These are phyloP conservation scores for Solanum chilense DNA, from an alignment of 257 asterid genomes.

Conservation along the genomic window DNA sequence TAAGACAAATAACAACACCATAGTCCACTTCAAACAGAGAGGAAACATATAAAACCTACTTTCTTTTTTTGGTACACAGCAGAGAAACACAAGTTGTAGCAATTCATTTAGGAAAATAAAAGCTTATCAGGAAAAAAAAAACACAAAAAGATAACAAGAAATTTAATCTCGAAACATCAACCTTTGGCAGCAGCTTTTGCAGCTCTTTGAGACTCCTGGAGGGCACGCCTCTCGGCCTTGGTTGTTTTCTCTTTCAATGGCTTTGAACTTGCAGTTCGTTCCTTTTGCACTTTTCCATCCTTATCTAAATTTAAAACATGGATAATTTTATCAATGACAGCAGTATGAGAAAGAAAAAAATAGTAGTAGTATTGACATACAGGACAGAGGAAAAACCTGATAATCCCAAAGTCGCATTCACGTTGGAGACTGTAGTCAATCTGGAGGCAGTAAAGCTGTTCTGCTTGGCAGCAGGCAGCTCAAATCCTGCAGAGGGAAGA, in stretches of 20 bases:
- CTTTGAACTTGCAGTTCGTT: slow-evolving; percentile 27
- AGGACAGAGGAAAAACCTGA: slow-evolving; percentile 12
- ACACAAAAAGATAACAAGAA: not conserved
- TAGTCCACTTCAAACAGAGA: not conserved
- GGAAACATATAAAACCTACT: not conserved
- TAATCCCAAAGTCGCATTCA: slow-evolving; percentile 20
- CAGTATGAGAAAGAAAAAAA: not conserved
- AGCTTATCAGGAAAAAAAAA: not conserved
- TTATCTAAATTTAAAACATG: slow-evolving; percentile 13
- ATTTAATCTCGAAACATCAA: not conserved
- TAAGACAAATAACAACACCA: not conserved
- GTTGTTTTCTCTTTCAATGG: slow-evolving; percentile 72
- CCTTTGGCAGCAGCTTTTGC: slow-evolving; percentile 85
- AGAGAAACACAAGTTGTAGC: not conserved
- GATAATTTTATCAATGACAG: not conserved
- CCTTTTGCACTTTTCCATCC: slow-evolving; percentile 46
- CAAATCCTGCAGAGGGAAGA: slow-evolving; percentile 53
- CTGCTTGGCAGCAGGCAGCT: slow-evolving; percentile 33
- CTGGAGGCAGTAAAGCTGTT: slow-evolving; percentile 18
- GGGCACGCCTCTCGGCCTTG: slow-evolving; percentile 91
- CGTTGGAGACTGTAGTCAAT: slow-evolving; percentile 28
- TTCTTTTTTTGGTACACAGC: not conserved
- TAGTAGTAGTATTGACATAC: not conserved
- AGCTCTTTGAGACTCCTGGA: slow-evolving; percentile 93
- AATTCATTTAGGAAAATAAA: not conserved